Base-by-base conservation (phyloP, 805 yeast species). In the Candida verbasci region DNA sequence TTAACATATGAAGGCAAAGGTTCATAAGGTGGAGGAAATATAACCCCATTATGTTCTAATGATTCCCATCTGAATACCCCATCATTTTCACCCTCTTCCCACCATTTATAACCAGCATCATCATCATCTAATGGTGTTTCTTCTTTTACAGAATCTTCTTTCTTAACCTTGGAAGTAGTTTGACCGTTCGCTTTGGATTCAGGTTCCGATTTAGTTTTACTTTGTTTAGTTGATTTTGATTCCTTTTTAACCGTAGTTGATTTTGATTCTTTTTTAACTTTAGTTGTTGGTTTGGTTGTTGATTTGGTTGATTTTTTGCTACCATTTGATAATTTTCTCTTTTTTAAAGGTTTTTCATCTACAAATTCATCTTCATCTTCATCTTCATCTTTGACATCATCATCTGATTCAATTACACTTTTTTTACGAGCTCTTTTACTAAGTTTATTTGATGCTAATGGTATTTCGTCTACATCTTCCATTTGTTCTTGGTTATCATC, bases 11-110 rank as follows among this genome's bases (percentile, higher is more conserved):
- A 63, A 0, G 97, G 97, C 29, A 91, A 62, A 3, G 93, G 88
- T 53, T 82, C 89, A 56, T 91, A 91, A 3, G 78, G 82, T 0
- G 97, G 97, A 2, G 98, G 97, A 51, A 91, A 91, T 22, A 89
- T 62, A 9, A 91, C 96, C 50, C 98, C 98, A 46, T 75, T 80
- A 56, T 91, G 98, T 44, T 77, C 86, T 35, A 91, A 64, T 1
- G 88, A 74, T 17, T 78, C 81, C 98, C 98, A 91, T 53, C 87
- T 86, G 37, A 80, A 70, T 28, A 81, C 76, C 22, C 82, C 91
- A 51, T 85, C 84, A 22, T 78, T 60, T 45, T 82, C 83, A 30
- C 76, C 77, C 54, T 86, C 91, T 93, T 95, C 87, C 94, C 95
- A 80, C 58, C 79, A 81, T 53, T 76, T 80, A n/a, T 61, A 67